Percentiles rank a stretch among this genome's conserved stretches.
Evolutionary conservation across 1,284 basidiomycete genomes (phyloP).

Genomic region (Gomphus bonarii): DNA sequence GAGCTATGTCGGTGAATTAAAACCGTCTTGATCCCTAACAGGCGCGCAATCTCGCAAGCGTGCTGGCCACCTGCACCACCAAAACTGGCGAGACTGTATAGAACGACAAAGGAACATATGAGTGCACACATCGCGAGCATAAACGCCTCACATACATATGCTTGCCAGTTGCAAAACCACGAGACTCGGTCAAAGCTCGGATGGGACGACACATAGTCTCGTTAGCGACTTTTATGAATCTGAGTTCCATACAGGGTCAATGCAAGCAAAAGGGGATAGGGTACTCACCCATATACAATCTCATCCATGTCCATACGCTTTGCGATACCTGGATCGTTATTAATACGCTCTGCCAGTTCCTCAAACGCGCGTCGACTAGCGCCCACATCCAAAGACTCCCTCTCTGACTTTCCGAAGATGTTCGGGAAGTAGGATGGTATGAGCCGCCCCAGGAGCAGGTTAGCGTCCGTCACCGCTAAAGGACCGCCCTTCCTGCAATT

Average conservation of each 20-base stretch:
- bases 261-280: background rate
- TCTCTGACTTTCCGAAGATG: conserved; percentile 82
- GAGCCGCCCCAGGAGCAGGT: conserved; percentile 76
- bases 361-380: conserved; percentile 60
- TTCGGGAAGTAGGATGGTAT: conserved; percentile 77
- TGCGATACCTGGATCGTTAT: conserved; percentile 42
- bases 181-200: conserved; percentile 82
- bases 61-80: conserved; percentile 91
- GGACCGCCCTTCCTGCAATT: conserved; percentile 67
- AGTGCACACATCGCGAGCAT: background rate
- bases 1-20: conserved; percentile 82
- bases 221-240: conserved; percentile 89
- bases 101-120: background rate
- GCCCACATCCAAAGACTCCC: conserved; percentile 68
- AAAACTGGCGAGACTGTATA: conserved; percentile 67
- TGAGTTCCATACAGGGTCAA: conserved; percentile 20
- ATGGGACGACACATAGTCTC: conserved; percentile 93
- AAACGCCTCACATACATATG: conserved; percentile 50
- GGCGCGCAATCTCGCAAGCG: conserved; percentile 76
- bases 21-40: conserved; percentile 76
- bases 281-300: conserved; percentile 71
- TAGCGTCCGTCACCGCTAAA: conserved; percentile 80
- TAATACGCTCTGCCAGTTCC: conserved; percentile 57
- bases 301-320: conserved; percentile 67
- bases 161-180: conserved; percentile 75